Evolutionary conservation across 2,329 filamentous ascomycete genomes (phyloP).

Genomic region (Penicillium sp.): DNA sequence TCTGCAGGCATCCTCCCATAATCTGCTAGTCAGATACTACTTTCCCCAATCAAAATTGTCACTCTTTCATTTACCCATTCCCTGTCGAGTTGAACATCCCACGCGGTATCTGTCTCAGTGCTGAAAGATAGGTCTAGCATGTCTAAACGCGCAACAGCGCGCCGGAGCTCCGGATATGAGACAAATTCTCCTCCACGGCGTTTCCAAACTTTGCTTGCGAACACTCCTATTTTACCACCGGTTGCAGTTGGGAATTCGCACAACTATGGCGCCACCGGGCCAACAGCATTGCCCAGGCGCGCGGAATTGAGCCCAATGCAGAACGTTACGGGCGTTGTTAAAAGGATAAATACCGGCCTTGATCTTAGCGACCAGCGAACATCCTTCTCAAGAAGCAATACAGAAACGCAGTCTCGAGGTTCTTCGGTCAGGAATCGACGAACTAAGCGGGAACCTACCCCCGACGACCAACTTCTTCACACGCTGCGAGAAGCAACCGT

Average conservation of each 20-base stretch:
- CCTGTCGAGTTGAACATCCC: not conserved
- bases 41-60: too few relatives aligned
- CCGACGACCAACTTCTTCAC: conserved; percentile 37
- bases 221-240: conserved; percentile 36
- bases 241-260: conserved; percentile 46
- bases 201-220: conserved; percentile 20
- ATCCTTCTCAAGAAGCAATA: not conserved
- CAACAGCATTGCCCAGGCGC: conserved; percentile 40
- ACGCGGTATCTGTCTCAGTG: not conserved
- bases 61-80: not conserved
- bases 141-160: not conserved
- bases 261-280: conserved; percentile 45
- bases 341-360: conserved; percentile 37
- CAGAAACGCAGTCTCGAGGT: not conserved
- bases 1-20: not conserved
- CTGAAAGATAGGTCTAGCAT: conserved; percentile 4
- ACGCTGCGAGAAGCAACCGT: conserved; percentile 32
- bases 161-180: not conserved
- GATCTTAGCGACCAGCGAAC: conserved; percentile 17
- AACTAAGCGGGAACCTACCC: conserved; percentile 38
- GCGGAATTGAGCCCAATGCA: conserved; percentile 35
- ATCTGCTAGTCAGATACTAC: not conserved
- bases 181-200: not conserved
- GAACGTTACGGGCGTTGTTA: conserved; percentile 37
- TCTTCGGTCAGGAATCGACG: conserved; percentile 13